Conservation (phyloP, 2,329 filamentous ascomycete species). For the Trichoderma semiorbis region DNA sequence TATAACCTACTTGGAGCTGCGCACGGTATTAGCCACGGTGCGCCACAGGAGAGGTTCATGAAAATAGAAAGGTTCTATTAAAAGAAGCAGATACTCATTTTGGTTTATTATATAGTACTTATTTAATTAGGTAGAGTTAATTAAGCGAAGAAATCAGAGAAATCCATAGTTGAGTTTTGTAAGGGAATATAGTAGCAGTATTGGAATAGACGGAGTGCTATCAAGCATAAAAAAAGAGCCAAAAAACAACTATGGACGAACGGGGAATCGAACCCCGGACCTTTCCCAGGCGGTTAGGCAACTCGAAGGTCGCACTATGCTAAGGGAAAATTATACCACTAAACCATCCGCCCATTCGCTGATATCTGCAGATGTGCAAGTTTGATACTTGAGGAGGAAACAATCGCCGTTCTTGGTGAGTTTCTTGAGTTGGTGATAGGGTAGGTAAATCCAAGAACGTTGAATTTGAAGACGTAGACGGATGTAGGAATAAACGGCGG, state of each 20-base stretch:
- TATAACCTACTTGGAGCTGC: too few relatives aligned
- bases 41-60: too few relatives aligned
- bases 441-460: not conserved
- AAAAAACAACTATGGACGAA: slow-evolving; percentile 18
- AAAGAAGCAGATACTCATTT: too few relatives aligned
- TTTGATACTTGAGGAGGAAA: not conserved
- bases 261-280: slow-evolving; percentile 22
- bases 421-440: not conserved
- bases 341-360: slow-evolving; percentile 23
- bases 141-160: not conserved
- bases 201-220: too few relatives aligned
- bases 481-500: not conserved
- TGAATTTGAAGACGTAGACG: not conserved
- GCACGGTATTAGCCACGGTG: too few relatives aligned
- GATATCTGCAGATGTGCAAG: not conserved
- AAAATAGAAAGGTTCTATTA: too few relatives aligned
- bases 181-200: not conserved
- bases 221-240: not conserved
- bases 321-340: slow-evolving; percentile 26
- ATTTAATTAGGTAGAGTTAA: too few relatives aligned
- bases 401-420: too few relatives aligned
- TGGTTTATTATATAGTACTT: too few relatives aligned
- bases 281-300: slow-evolving; percentile 17
- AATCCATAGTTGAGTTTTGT: not conserved
- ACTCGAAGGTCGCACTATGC: slow-evolving; percentile 15